phyloP scores from a whole-genome alignment of 179 eudicot species.

The Patellifolia procumbens region DNA sequence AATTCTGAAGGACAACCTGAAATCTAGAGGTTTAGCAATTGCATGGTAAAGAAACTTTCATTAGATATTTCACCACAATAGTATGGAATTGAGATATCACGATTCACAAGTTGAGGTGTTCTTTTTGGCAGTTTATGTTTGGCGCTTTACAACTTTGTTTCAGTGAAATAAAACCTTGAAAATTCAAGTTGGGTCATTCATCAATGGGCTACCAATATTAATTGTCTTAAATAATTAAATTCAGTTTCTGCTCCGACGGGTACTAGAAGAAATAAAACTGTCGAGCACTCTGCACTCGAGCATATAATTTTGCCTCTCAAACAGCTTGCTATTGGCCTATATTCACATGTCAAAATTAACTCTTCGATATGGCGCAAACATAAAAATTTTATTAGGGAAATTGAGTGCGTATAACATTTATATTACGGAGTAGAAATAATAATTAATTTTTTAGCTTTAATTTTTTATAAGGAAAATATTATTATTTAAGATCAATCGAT shows the following conservation, averaged over 20 bases:
- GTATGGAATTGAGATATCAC: constrained; percentile 20
- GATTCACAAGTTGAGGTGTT: not conserved
- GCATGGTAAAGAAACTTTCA: constrained; percentile 15
- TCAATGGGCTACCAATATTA: constrained; percentile 19
- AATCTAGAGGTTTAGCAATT: constrained; percentile 26
- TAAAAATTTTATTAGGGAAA: no score
- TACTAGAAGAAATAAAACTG: not conserved
- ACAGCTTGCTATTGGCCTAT: constrained; percentile 25
- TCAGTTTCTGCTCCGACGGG: not conserved
- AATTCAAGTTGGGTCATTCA: constrained; percentile 17
- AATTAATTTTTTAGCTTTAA: no score
- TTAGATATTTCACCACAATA: constrained; percentile 30
- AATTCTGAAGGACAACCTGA: constrained; percentile 32
- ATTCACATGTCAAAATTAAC: constrained; percentile 6
- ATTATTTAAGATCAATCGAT: no score
- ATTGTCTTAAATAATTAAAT: constrained; percentile 18
- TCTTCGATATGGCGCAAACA: not conserved
- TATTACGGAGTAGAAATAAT: no score
- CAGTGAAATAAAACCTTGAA: not conserved
- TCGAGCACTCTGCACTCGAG: no score
- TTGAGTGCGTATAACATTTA: no score
- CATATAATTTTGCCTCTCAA: not conserved
- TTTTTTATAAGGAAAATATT: no score
- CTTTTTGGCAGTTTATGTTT: constrained; percentile 30
- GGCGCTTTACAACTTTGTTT: constrained; percentile 8